Percentiles rank a stretch among this genome's conserved stretches.
These are phyloP conservation scores for Apiospora saccharicola DNA, from an alignment of 2,329 filamentous ascomycete genomes.

Conservation along the genomic window DNA sequence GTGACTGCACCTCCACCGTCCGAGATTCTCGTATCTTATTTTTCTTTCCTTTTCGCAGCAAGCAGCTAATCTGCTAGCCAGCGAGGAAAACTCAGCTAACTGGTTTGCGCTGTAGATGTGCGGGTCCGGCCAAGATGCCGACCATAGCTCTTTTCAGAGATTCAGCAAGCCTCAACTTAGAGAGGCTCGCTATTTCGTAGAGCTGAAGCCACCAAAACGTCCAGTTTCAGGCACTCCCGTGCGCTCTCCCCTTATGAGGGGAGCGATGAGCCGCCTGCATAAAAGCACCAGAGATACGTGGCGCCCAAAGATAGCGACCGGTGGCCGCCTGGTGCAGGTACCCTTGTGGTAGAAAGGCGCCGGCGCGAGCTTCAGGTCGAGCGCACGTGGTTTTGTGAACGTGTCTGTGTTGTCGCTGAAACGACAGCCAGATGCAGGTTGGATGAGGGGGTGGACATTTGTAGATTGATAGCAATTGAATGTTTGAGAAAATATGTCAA, in stretches of 20 bases:
- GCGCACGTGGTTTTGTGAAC: slow-evolving; percentile 14
- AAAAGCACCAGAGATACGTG: not conserved
- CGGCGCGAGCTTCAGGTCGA: slow-evolving; percentile 5
- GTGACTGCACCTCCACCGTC: slow-evolving; percentile 14
- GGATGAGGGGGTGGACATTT: not conserved
- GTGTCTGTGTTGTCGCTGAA: not conserved
- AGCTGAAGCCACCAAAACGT: slow-evolving; percentile 19
- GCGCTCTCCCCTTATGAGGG: not conserved
- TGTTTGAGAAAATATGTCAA: not conserved
- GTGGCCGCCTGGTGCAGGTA: not conserved
- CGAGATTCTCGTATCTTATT: slow-evolving; percentile 20
- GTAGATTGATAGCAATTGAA: not conserved
- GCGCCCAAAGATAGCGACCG: not conserved
- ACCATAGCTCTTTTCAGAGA: not conserved
- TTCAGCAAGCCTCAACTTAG: not conserved
- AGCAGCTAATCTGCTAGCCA: not conserved
- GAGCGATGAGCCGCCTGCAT: not conserved
- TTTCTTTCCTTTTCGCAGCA: not conserved
- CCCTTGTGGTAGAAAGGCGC: not conserved
- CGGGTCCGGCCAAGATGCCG: not conserved
- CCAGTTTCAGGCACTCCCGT: slow-evolving; percentile 11
- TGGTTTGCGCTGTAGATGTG: not conserved
- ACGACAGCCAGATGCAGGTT: not conserved
- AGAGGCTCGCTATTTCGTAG: not conserved
- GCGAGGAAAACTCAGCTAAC: not conserved